A percentile compares a stretch with the other conserved stretches of the same genome.
phyloP scores from a whole-genome alignment of 345 rosid species.

The Salix viminalis region DNA sequence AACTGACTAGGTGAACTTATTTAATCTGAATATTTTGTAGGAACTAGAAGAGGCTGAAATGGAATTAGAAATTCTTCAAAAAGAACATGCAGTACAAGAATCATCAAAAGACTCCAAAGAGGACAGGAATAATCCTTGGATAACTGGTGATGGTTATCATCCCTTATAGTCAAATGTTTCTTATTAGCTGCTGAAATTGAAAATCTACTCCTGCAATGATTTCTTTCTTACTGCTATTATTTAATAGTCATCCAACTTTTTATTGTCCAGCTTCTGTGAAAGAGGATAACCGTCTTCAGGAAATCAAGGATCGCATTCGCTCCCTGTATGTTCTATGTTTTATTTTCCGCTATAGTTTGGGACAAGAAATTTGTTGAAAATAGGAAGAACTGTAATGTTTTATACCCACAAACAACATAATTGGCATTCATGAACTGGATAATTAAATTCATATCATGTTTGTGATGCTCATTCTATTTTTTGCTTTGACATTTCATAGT shows the following conservation, averaged over 20 bases:
- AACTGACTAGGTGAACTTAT: conserved; percentile 1
- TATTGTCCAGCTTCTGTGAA: conserved; percentile 40
- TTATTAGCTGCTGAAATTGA: neutral
- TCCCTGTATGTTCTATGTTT: conserved; percentile 46
- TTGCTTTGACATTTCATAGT: no score
- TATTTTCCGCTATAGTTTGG: conserved; percentile 3
- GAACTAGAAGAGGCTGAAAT: conserved; percentile 73
- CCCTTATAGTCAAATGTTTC: neutral
- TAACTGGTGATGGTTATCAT: conserved; percentile 32
- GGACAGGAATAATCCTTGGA: conserved; percentile 26
- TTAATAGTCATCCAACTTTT: conserved; percentile 1
- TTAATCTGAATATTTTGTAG: conserved; percentile 31
- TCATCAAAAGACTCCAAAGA: conserved; percentile 30
- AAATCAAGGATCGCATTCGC: conserved; percentile 56
- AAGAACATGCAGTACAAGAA: conserved; percentile 35
- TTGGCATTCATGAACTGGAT: neutral
- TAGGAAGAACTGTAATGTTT: neutral
- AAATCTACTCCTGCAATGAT: neutral
- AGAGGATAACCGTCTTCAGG: conserved; percentile 54
- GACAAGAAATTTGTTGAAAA: neutral
- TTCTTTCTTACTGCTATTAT: neutral
- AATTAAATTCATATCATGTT: neutral
- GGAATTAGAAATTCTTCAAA: conserved; percentile 55
- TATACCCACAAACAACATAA: neutral
- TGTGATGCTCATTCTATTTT: neutral